A percentile compares a stretch with the other conserved stretches of the same genome.
Conservation (phyloP, 768 basidiomycete genomes). For the Mycena sanguinolenta region DNA sequence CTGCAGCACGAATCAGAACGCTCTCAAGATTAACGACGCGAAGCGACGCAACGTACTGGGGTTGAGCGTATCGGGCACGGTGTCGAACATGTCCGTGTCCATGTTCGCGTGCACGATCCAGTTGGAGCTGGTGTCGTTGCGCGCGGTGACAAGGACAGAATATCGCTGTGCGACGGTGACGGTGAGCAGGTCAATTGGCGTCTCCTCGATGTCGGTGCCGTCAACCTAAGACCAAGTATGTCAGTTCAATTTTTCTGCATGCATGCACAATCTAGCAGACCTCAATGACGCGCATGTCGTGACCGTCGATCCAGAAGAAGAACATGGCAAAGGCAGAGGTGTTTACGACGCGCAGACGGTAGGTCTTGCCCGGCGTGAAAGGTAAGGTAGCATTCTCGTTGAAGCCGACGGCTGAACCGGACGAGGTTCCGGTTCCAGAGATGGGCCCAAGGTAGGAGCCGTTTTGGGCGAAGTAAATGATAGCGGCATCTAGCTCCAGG, state of each 20-base stretch:
- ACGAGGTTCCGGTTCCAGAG: slow-evolving; percentile 60
- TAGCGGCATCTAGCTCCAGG: slow-evolving; percentile 68
- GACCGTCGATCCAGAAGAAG: slow-evolving; percentile 92
- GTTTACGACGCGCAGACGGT: slow-evolving; percentile 90
- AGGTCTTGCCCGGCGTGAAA: slow-evolving; percentile 90
- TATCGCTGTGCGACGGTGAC: slow-evolving; percentile 93
- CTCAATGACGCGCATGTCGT: slow-evolving; percentile 87
- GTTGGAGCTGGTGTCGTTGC: slow-evolving; percentile 87
- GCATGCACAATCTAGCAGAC: slow-evolving; percentile 56
- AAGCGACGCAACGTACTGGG: slow-evolving; percentile 66
- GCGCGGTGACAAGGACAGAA: slow-evolving; percentile 91
- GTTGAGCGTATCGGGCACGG: slow-evolving; percentile 75
- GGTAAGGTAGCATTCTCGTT: slow-evolving; percentile 89
- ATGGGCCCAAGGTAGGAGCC: slow-evolving; percentile 76
- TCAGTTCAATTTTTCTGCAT: background rate
- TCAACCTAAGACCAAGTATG: slow-evolving; percentile 5
- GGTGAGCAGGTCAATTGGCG: slow-evolving; percentile 76
- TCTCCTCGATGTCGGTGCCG: slow-evolving; percentile 84
- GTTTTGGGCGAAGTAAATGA: slow-evolving; percentile 89
- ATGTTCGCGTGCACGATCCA: slow-evolving; percentile 94
- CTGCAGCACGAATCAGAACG: slow-evolving; percentile 50
- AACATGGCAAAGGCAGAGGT: slow-evolving; percentile 80
- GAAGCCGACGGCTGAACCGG: slow-evolving; percentile 79
- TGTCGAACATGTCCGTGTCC: slow-evolving; percentile 92
- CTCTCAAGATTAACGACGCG: background rate